A percentile compares a stretch with the other conserved stretches of the same genome.
Conservation (phyloP, 1,284 basidiomycete species). For the Pseudozyma tsukubaensis region DNA sequence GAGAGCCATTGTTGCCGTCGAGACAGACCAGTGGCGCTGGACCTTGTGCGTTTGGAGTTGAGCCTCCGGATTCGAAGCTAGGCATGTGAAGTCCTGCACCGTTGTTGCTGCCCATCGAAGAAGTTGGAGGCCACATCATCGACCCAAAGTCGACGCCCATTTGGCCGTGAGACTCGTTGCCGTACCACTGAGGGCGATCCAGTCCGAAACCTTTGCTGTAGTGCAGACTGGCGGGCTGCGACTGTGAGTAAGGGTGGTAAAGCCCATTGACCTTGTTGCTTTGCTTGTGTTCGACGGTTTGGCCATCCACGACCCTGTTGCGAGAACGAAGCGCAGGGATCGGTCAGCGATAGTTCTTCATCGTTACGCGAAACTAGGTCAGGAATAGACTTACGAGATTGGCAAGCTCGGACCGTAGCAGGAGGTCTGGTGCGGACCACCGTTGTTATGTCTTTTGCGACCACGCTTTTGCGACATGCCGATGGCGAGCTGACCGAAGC, state of each 20-base stretch:
- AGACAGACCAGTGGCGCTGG: slow-evolving; percentile 5
- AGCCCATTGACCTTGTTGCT: not conserved
- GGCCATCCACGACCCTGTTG: slow-evolving; percentile 23
- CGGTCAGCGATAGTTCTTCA: not conserved
- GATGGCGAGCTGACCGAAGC: slow-evolving; percentile 48
- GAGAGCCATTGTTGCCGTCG: slow-evolving; percentile 17
- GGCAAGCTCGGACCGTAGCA: slow-evolving; percentile 48
- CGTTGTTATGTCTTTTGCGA: slow-evolving; percentile 47
- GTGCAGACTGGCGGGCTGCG: slow-evolving; percentile 14
- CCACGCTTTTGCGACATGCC: slow-evolving; percentile 43
- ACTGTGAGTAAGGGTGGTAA: slow-evolving; percentile 7
- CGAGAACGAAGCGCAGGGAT: too few species aligned
- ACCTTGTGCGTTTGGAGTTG: slow-evolving; percentile 2
- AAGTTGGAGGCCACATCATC: slow-evolving; percentile 30
- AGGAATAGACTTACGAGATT: slow-evolving; percentile 27
- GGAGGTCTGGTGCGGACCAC: slow-evolving; percentile 41
- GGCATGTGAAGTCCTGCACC: slow-evolving; percentile 6
- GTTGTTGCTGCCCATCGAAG: not conserved
- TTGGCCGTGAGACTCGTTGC: not conserved
- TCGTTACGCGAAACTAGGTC: not conserved
- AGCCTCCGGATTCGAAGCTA: not conserved
- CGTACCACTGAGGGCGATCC: slow-evolving; percentile 22
- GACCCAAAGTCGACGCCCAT: not conserved
- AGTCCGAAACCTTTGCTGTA: slow-evolving; percentile 25
- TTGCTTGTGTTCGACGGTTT: slow-evolving; percentile 26